phyloP scores from a whole-genome alignment of 129 eudicot species.

The Daucus carota region DNA sequence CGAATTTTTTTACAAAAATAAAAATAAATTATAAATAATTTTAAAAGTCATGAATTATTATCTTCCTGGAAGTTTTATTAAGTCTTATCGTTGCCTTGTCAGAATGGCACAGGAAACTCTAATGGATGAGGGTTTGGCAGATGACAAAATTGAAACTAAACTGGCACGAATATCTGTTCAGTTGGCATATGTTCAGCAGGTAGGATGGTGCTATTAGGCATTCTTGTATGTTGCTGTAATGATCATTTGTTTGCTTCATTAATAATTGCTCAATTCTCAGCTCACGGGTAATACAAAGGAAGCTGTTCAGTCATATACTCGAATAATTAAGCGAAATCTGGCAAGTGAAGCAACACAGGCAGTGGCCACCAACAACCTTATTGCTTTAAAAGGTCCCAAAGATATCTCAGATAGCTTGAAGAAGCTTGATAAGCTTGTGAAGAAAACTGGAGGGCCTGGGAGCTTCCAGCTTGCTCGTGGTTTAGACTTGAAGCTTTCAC shows the following conservation, averaged over 20 bases:
- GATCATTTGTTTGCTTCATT: not conserved
- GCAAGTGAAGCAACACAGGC: constrained; percentile 74
- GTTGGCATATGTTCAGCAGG: constrained; percentile 94
- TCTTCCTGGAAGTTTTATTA: not conserved
- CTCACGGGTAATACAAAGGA: constrained; percentile 74
- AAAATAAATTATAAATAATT: too few species aligned
- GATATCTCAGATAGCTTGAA: constrained; percentile 75
- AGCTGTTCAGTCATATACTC: constrained; percentile 52
- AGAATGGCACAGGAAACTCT: constrained; percentile 89
- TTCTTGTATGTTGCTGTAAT: not conserved
- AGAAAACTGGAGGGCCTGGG: constrained; percentile 46
- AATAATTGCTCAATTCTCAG: constrained; percentile 24
- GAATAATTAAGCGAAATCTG: constrained; percentile 56
- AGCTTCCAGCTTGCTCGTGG: constrained; percentile 59
- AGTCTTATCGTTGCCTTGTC: constrained; percentile 13
- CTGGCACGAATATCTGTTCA: constrained; percentile 82
- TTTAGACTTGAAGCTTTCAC: constrained; percentile 70
- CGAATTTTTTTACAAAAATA: too few species aligned
- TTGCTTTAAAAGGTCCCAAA: constrained; percentile 73
- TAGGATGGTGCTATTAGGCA: constrained; percentile 12
- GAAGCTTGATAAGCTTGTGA: constrained; percentile 78
- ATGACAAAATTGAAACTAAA: constrained; percentile 72
- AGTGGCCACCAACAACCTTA: constrained; percentile 68
- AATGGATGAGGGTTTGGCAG: constrained; percentile 75
- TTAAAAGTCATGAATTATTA: too few species aligned